These are phyloP conservation scores for Saraca asoca DNA, from an alignment of 331 rosid genomes.

Conservation along the genomic window DNA sequence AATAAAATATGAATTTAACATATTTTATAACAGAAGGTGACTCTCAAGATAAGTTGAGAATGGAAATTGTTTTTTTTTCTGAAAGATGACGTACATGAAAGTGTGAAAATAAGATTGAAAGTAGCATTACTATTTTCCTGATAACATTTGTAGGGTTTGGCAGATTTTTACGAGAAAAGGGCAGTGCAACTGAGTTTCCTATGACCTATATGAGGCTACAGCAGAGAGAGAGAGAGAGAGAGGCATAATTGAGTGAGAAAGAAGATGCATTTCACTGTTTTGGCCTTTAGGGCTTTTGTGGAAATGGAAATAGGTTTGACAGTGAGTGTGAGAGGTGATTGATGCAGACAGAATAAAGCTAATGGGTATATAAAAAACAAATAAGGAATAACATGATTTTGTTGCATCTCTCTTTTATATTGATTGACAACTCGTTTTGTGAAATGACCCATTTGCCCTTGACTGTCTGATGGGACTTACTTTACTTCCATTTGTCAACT, in stretches of 20 bases:
- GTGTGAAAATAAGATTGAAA: too few relatives aligned
- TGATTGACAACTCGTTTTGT: conserved; percentile 62
- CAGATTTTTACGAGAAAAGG: conserved; percentile 34
- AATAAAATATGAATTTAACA: too few relatives aligned
- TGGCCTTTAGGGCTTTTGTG: conserved; percentile 53
- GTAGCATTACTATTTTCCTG: conserved; percentile 37
- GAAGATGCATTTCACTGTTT: conserved; percentile 34
- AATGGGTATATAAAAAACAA: conserved; percentile 14
- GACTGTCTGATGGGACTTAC: conserved; percentile 23
- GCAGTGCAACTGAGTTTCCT: conserved; percentile 29
- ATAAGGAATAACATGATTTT: conserved; percentile 66
- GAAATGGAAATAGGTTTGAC: conserved; percentile 54
- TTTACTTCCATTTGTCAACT: conserved; percentile 28
- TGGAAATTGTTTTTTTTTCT: too few relatives aligned
- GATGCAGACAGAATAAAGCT: conserved; percentile 63
- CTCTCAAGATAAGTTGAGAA: too few relatives aligned
- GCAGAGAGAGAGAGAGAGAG: conserved; percentile 31
- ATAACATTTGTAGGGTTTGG: conserved; percentile 33
- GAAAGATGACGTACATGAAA: too few relatives aligned
- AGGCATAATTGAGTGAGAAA: conserved; percentile 36
- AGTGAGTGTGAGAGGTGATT: conserved; percentile 49
- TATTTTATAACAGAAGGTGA: too few relatives aligned
- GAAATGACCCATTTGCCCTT: conserved; percentile 56
- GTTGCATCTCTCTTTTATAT: conserved; percentile 45
- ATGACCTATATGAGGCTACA: conserved; percentile 36